A percentile compares a stretch with the other conserved stretches of the same genome.
phyloP scores from a whole-genome alignment of 192 early-diverging fungal genomes.

The Backusella circina region DNA sequence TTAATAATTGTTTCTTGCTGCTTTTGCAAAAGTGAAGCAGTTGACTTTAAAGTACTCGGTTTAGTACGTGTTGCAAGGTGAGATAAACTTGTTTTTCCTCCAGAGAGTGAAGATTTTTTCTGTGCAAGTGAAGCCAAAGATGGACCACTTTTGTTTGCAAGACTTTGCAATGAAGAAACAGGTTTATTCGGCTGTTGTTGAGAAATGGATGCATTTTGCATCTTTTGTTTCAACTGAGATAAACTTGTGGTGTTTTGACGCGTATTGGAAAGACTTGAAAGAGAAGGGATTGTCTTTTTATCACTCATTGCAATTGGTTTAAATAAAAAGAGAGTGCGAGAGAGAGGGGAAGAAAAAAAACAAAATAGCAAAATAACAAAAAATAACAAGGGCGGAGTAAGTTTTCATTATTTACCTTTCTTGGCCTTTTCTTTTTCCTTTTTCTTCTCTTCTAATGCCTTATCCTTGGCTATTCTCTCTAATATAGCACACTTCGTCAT shows the following conservation, averaged over 20 bases:
- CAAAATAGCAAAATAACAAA: not conserved
- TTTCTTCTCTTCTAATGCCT: conserved; percentile 18
- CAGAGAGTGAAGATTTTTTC: not conserved
- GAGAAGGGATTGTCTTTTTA: not conserved
- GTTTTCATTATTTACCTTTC: not conserved
- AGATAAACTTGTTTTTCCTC: conserved; percentile 7
- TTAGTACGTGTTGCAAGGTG: conserved; percentile 8
- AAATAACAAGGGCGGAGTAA: not conserved
- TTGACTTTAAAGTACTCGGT: not conserved
- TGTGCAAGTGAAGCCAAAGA: conserved; percentile 5
- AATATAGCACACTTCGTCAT: not conserved
- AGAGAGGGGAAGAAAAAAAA: not conserved
- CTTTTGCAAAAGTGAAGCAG: not conserved
- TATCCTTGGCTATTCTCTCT: conserved; percentile 4
- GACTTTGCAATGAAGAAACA: not conserved
- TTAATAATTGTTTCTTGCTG: not conserved
- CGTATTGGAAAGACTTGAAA: conserved; percentile 4
- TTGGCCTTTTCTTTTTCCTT: not conserved
- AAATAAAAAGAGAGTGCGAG: not conserved
- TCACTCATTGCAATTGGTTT: not conserved
- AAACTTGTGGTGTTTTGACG: not conserved
- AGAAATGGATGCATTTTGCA: not conserved
- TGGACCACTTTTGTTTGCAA: not conserved
- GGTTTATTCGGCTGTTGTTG: not conserved
- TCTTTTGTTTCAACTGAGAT: conserved; percentile 4